Base-by-base conservation (phyloP, 352 stramenopile genomes). In the Pythium monospermum region DNA sequence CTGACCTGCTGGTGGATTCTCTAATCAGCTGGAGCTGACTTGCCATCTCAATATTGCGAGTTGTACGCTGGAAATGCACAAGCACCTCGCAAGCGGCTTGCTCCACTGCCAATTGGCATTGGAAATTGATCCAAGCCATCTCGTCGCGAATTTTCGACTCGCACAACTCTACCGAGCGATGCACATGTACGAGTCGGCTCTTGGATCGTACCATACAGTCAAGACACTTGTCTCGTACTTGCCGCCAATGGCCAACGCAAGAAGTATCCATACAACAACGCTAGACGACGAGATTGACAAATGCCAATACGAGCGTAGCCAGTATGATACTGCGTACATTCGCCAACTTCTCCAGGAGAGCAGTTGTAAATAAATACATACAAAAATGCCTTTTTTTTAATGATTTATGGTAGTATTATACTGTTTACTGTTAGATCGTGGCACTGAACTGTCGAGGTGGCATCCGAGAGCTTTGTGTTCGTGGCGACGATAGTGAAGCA, bases 1-100 rank as follows among this genome's bases (percentile, higher is more conserved):
- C 10, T 0, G 25, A 7, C 40, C 18, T 48, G n/a, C 26, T 35
- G 21, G 4, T 52, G 28, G 28, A 45, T 18, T 26, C 68, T 60
- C 25, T 76, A 5, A 49, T 15, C 58, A 83, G 54, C 61, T 87
- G 2, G 32, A 42, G 30, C 42, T 35, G 6, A 71, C 75, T 8
- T 86, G 71, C 43, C 71, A 79, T 36, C 48, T 89, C 15, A 87
- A 87, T 33, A 87, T 87, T 37, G 76, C 71, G 8, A 73, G 66
- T 16, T 76, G 69, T 10, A 81, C 47, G 33, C 56, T 83, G 6
- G 78, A 89, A 26, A 87, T 85, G 71, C 76, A 89, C 32, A 73
- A 71, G 19, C 66, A 80, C 15, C 74, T 68, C 11, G 4, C 35
- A 1, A 67, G 50, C 6, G 75, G 47, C 1, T 21, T 83, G 6